These are phyloP conservation scores for Gautieria morchelliformis DNA, from an alignment of 768 basidiomycete genomes.

Conservation along the genomic window DNA sequence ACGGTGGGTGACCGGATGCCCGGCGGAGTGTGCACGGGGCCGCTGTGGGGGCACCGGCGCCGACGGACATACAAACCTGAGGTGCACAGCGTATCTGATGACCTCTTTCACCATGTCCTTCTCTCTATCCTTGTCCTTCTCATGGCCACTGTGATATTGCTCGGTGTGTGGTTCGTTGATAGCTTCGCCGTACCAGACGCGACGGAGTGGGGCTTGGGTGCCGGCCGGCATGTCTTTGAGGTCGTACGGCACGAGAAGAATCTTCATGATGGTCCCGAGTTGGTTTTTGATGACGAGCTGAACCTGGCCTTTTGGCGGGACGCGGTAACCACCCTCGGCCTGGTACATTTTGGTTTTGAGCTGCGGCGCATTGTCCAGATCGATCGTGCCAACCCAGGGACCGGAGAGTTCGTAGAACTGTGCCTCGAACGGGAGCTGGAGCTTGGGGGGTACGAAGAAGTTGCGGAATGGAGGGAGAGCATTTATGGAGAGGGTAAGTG, in stretches of 20 bases:
- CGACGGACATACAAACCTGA: slow-evolving; percentile 22
- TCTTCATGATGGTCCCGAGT: slow-evolving; percentile 20
- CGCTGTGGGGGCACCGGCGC: neutral
- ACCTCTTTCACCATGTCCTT: slow-evolving; percentile 11
- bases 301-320: slow-evolving; percentile 21
- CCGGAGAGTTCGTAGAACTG: slow-evolving; percentile 14
- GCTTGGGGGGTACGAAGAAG: slow-evolving; percentile 13
- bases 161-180: neutral
- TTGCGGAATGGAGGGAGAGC: slow-evolving; percentile 16
- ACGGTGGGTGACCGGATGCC: slow-evolving; percentile 1
- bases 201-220: slow-evolving; percentile 20
- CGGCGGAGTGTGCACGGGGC: slow-evolving; percentile 7
- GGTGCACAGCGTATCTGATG: slow-evolving; percentile 19
- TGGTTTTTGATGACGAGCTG: slow-evolving; percentile 23
- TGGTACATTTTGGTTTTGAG: slow-evolving; percentile 9
- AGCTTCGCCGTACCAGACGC: slow-evolving; percentile 15
- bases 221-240: slow-evolving; percentile 19
- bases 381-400: slow-evolving; percentile 23
- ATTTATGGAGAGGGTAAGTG: slow-evolving; percentile 8
- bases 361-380: slow-evolving; percentile 16
- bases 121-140: neutral
- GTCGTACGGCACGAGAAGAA: slow-evolving; percentile 24
- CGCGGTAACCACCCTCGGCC: slow-evolving; percentile 16
- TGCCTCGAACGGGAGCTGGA: slow-evolving; percentile 13
- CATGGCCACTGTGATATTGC: neutral